Conservation (phyloP, 2,329 filamentous ascomycete species). For the Pyricularia pennisetigena region DNA sequence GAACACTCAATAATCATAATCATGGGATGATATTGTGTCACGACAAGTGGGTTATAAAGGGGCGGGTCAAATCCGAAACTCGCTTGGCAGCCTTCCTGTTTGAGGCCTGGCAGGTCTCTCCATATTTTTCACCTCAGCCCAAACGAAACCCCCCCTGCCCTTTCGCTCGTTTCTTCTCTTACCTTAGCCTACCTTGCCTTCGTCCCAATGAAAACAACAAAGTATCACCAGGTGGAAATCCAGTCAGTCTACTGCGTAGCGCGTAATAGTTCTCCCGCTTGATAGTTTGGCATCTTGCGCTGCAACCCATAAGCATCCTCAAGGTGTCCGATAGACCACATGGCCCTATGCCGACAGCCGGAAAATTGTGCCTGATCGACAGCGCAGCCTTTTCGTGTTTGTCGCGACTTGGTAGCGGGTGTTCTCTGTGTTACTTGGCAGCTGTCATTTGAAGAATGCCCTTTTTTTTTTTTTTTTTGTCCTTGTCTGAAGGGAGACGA, state of each 20-base stretch:
- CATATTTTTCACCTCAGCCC: neutral
- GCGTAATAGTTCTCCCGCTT: neutral
- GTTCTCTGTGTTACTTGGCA: neutral
- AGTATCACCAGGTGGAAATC: too few species aligned
- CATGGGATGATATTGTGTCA: neutral
- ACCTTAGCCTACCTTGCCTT: neutral
- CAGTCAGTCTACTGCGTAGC: too few species aligned
- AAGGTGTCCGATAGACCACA: neutral
- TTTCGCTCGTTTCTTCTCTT: neutral
- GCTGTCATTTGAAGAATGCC: neutral
- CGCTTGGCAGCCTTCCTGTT: conserved; percentile 27
- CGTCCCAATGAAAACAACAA: neutral
- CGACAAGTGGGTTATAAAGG: neutral
- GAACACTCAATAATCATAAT: neutral
- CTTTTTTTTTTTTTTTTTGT: neutral
- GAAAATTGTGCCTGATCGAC: neutral
- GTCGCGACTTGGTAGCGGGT: neutral
- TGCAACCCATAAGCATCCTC: neutral
- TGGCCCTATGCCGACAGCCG: neutral
- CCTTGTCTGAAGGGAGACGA: neutral
- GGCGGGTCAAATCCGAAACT: conserved; percentile 23
- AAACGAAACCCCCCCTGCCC: neutral
- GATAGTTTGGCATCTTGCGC: neutral
- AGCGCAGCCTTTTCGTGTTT: neutral
- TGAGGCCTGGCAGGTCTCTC: conserved; percentile 11